Evolutionary conservation across 768 basidiomycete species (phyloP), one percentile per base, ranked within the genome.

Genomic region (Leccinellum rugosiceps): DNA sequence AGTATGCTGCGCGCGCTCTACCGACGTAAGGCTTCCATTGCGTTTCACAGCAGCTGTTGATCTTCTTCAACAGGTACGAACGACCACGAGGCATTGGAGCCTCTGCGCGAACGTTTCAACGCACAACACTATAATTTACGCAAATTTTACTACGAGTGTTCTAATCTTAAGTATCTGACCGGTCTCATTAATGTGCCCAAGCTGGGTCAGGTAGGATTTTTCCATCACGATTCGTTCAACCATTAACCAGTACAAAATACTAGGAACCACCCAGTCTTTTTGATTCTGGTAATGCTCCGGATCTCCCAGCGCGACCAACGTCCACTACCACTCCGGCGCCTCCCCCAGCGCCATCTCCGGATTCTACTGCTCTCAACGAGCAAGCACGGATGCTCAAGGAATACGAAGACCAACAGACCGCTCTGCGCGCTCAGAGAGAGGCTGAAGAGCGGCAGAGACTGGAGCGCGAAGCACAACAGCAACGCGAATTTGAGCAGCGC

Each of bases 61-160:
- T 55, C 26, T 54, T n/a, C 25, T 54, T 9, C 47, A 14, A 21
- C 66, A 97, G 95, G 92, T 65, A 95, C 94, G 26, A 92, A 91
- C 65, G 90, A 92, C 58, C 77, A 80, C 38, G 97, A 98, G 45
- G 94, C 87, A 3, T 75, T 99, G 60, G 92, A 94, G 67, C 95
- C 94, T 2, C 77, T 99, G 19, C 83, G 88, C 46, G 83, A 90
- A 68, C 86, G 97, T 31, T 99, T 88, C 75, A 86, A 83, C 58
- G 82, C 91, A 23, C 97, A 98, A 67, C 97, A 99, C 68, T 87
- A 94, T 68, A 88, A 85, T 61, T 81, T 99, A 10, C 88, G 97
- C 60, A 94, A 96, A 72, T 99, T 97, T 76, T 98, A 98, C 78
- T 98, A 98, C 71, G 97, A 99, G 71, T 99, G 97, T 71, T 97